Evolutionary conservation across 1,139 yeast species (phyloP).

Genomic region (Yamadazyma spencermartinsiae): DNA sequence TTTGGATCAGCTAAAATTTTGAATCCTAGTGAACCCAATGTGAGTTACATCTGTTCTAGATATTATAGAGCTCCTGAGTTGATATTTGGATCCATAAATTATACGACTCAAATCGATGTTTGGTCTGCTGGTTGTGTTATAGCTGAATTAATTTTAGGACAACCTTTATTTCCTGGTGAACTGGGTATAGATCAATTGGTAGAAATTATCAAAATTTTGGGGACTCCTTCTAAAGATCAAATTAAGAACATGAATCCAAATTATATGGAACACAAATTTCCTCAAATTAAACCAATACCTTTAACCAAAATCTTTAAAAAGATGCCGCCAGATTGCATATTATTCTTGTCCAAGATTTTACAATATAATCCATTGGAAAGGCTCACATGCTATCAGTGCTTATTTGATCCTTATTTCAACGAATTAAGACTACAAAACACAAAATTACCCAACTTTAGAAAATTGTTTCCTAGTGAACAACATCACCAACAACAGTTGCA

Average conservation of each 20-base stretch:
- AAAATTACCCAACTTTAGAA: constrained; percentile 54
- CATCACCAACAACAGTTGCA: constrained; percentile 23
- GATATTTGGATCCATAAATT: constrained; percentile 87
- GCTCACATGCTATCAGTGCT: constrained; percentile 65
- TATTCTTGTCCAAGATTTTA: constrained; percentile 57
- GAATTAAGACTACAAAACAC: constrained; percentile 62
- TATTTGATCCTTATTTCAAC: constrained; percentile 74
- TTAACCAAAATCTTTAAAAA: constrained; percentile 79
- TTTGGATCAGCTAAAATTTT: constrained; percentile 80
- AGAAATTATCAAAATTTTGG: constrained; percentile 91
- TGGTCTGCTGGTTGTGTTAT: constrained; percentile 99
- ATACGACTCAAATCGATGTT: constrained; percentile 94
- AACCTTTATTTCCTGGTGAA: constrained; percentile 97
- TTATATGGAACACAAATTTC: constrained; percentile 96
- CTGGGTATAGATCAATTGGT: constrained; percentile 96
- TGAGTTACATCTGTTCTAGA: constrained; percentile 76
- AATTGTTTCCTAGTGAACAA: constrained; percentile 35
- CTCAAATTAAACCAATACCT: constrained; percentile 94
- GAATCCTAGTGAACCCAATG: constrained; percentile 72
- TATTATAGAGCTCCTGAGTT: constrained; percentile 85
- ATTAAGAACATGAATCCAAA: constrained; percentile 95
- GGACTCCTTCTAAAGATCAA: constrained; percentile 93
- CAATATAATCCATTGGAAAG: constrained; percentile 79
- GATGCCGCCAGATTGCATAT: constrained; percentile 59
- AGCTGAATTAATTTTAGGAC: constrained; percentile 94